Evolutionary conservation across 2,329 filamentous ascomycete genomes (phyloP).

Genomic region (Onygenales sp.): DNA sequence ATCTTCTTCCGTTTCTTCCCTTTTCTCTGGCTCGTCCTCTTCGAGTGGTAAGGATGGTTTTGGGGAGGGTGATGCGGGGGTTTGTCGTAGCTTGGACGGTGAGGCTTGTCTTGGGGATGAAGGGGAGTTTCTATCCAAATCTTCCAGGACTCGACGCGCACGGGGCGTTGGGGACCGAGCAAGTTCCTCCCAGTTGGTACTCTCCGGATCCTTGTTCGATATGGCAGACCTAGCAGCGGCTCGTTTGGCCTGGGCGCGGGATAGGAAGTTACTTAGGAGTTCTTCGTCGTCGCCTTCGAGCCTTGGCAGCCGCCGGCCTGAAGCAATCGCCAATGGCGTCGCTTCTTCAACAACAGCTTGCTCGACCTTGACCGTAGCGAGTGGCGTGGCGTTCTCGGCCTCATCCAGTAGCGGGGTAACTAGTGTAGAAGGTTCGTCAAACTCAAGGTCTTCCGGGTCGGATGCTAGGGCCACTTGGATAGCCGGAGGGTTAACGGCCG

Average conservation of each 20-base stretch:
- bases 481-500: background rate
- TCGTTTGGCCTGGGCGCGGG: conserved; percentile 32
- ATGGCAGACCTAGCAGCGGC: conserved; percentile 22
- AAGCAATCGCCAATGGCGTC: conserved; percentile 24
- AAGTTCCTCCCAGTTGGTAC: background rate
- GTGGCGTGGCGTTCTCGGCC: background rate
- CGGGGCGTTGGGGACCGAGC: conserved; percentile 14
- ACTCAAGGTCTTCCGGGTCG: background rate
- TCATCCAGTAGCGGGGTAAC: background rate
- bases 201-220: conserved; percentile 13
- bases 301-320: conserved; percentile 25
- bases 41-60: conserved; percentile 7
- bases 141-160: conserved; percentile 25
- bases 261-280: conserved; percentile 31
- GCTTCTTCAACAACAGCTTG: conserved; percentile 20
- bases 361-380: conserved; percentile 14
- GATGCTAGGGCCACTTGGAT: background rate
- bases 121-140: conserved; percentile 30
- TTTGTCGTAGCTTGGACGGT: conserved; percentile 18
- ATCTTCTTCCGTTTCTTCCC: conserved; percentile 7
- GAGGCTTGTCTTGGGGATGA: conserved; percentile 25
- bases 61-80: conserved; percentile 8
- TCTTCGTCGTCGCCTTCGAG: conserved; percentile 30
- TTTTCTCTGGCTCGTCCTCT: conserved; percentile 12
- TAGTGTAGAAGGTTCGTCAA: background rate